phyloP scores from a whole-genome alignment of 176 grass and related monocot genomes.

The Thinopyrum elongatum region DNA sequence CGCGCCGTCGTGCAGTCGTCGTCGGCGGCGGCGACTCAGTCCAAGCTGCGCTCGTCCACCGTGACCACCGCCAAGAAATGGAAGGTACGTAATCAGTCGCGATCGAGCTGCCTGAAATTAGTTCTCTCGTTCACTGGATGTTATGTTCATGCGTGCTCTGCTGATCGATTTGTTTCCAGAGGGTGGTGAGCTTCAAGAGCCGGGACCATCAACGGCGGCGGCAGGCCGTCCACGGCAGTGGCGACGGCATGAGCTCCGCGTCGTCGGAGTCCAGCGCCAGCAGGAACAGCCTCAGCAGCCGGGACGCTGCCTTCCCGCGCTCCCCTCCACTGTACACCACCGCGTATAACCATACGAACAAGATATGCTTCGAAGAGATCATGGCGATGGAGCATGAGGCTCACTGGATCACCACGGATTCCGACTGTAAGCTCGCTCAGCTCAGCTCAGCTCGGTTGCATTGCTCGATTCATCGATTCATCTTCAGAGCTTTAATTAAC shows the following conservation, averaged over 20 bases:
- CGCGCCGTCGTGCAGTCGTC: conserved; percentile 21
- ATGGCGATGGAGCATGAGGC: not conserved
- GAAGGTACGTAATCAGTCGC: conserved; percentile 9
- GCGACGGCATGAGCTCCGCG: not conserved
- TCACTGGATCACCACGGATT: conserved; percentile 39
- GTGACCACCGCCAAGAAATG: conserved; percentile 30
- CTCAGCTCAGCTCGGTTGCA: not conserved
- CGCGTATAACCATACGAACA: too few relatives aligned
- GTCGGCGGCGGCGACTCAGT: not conserved
- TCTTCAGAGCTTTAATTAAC: not conserved
- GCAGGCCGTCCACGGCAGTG: not conserved
- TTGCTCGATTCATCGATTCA: not conserved
- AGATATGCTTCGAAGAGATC: not conserved
- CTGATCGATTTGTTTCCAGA: not conserved
- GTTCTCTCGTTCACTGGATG: too few relatives aligned
- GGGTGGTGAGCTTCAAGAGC: conserved; percentile 6
- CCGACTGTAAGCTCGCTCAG: conserved; percentile 15
- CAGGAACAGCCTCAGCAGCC: conserved; percentile 27
- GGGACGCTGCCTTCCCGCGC: not conserved
- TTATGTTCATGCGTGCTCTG: too few relatives aligned
- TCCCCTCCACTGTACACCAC: not conserved
- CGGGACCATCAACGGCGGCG: too few relatives aligned
- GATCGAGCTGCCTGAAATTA: too few relatives aligned
- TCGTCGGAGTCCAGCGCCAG: not conserved
- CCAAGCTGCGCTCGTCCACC: conserved; percentile 16